Evolutionary conservation across 2,329 filamentous ascomycete species (phyloP), one percentile per base, ranked within the genome.

Genomic region (Simplicillium aogashimaense): DNA sequence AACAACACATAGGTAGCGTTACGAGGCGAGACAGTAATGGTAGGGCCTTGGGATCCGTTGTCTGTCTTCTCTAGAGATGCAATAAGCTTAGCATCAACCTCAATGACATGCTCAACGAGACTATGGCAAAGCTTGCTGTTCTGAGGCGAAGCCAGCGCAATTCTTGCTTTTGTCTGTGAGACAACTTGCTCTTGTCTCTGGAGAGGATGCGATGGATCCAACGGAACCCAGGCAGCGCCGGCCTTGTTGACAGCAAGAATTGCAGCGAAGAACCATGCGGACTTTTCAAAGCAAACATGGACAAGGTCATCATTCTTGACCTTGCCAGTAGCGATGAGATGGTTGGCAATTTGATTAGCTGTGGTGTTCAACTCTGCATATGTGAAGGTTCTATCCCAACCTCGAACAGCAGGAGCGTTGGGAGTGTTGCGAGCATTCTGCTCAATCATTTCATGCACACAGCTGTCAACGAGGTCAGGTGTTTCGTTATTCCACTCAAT

Each of bases 311-410:
- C 58, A 2, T 49, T 50, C 1, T 44, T 36, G 16, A 65, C 48
- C 20, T 25, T 25, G 9, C 57, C 56, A 7, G 43, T 34, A 13
- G 10, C 29, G 2, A 35, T 16, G 12, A 52, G 41, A n/a, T 43
- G 42, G 4, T 14, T 31, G 12, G 47, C 49, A 10, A 52, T 37
- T 9, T 16, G 35, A 28, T 29, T 35, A 3, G 47, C 43, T 7
- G 44, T 33, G 3, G 34, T 18, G 32, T 53, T 47, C 1, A 68
- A 51, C 32, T 69, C 55, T 31, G 48, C 39, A 43, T 67, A 69
- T 8, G 63, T 64, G 39, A 66, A 56, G 32, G 50, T 44, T 10
- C 65, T 65, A 42, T 69, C 65, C 64, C 64, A 68, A 1, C 65
- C 62, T 35, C 59, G 52, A 29, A 69, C 55, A n/a, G 66, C 66